Base-by-base conservation (phyloP, 2,329 filamentous ascomycete genomes). In the Pezicula rhizophila region DNA sequence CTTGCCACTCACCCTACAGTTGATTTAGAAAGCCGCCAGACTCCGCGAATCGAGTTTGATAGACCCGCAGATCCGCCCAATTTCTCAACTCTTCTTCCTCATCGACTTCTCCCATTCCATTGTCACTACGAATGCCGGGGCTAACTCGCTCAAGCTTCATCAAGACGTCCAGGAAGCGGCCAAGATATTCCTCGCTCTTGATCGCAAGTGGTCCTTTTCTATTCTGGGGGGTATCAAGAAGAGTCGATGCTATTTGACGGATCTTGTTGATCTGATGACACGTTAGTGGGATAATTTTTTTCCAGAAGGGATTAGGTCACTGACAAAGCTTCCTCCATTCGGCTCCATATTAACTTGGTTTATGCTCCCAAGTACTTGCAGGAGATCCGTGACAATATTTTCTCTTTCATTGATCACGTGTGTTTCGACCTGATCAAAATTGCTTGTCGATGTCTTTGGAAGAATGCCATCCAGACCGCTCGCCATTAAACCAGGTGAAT, bases 261-360 rank as follows among this genome's bases (percentile, higher is more conserved):
- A 95, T 88, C 72, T 95, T 95, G 70, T 82, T 82, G 60, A 88
- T 89, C 60, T 65, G 41, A 6, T 11, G 25, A 26, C 14, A 17
- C 14, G 15, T 20, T 38, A 25, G 12, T 42, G 25, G 40, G 4
- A 4, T n/a, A n/a, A 52, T 45, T 15, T 5, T 20, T 54, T 34
- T 18, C 3, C 18, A 57, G 47, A 18, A 8, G 12, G 2, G 15
- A 37, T 46, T 45, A 40, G 18, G 41, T 10, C 23, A 73, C 76
- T 69, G 75, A 83, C 80, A 59, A 84, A 79, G 50, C 77, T 81
- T 55, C 77, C 77, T 20, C 78, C 80, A 54, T 82, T 84, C 8
- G 80, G 80, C 65, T 95, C 89, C 76, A 95, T 86, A 66, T 90
- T 90, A 51, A 88, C 81, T 71, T 92, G 87, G 42, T 85, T 87